Evolutionary conservation across 2,329 filamentous ascomycete species (phyloP), one percentile per base, ranked within the genome.

Genomic region (Cladosporium colombiae): DNA sequence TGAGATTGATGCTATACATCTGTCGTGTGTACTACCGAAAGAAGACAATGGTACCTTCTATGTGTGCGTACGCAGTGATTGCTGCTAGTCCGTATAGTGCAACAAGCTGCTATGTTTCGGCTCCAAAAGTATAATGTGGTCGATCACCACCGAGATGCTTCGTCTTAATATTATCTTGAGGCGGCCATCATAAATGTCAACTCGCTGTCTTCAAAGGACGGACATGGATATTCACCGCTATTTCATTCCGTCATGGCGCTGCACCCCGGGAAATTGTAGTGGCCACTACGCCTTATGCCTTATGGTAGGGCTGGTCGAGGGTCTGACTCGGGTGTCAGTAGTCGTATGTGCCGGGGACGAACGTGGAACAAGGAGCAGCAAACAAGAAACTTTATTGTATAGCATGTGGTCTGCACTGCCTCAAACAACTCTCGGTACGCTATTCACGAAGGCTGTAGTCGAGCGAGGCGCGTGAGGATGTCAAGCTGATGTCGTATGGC

Each of bases 211-310:
- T 46, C 6, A 3, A 10, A 13, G 1, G 3, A 10, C n/a, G n/a
- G 5, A 5, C 37, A 8, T n/a, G 18, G 1, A 35, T 35, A 35
- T 46, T 55, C 27, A 55, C 52, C 49, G 52, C 52, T 13, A 55
- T 31, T 55, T 29, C 2, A 6, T 55, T 55, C 21, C 31, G 27
- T 31, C 40, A 46, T 46, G 4, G 40, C 23, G n/a, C 40, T 46
- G 40, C 27, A 55, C 52, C 52, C 52, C 52, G 25, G 27, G 25
- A 18, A 21, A 29, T 55, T 31, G 31, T 55, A 14, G 27, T 29
- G 27, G 25, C 31, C 52, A 55, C 52, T 55, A 55, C 52, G 52
- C 52, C 52, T 55, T 55, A 33, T 55, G 52, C 52, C 52, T 55
- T 55, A 55, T 33, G 52, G 27, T 55, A 55, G 52, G 52, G 52